Evolutionary conservation across 352 stramenopile genomes (phyloP), one percentile per base, ranked within the genome.

Genomic region (Globisporangium rhizosaccharum): DNA sequence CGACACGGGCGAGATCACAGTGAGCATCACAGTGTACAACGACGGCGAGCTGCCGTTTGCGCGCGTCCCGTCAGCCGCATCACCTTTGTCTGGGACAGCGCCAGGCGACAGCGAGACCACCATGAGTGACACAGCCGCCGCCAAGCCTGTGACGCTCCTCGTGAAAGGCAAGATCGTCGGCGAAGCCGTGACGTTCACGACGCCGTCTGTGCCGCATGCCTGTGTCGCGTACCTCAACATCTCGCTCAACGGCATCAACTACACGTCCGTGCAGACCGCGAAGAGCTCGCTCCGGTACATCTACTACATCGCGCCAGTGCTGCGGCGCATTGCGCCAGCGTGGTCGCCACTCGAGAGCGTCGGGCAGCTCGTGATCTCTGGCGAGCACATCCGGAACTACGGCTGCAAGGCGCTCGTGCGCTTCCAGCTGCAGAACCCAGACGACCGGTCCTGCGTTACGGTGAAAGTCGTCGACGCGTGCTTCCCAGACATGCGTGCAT

Each of bases 231-330:
- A 76, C 33, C 47, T 90, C 30, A 87, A 81, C 51, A 87, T 90
- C 53, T 79, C 77, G 0, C 61, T 90, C 39, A 87, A 90, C n/a
- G 81, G 79, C 0, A 90, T 90, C 46, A 82, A 88, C 62, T 89
- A 88, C 60, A 90, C 76, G 8, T 83, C 66, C 0, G 54, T 69
- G 1, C 79, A 81, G 30, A 65, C 33, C 2, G 8, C 71, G 5
- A 64, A 63, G 17, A 71, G 44, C 3, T 71, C 63, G 3, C 72
- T 90, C 10, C 70, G 71, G 9, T 90, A 72, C 56, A 77, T 63
- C 36, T 90, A 88, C 52, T 90, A 87, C 33, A 44, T 73, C 3
- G 68, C 79, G 8, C 76, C 79, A 10, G 59, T 79, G 25, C 71
- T 90, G 53, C 75, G 63, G 6, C 78, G 72, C 4, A 72, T 90